Conservation (phyloP, 495 filamentous ascomycete species). For the Lasiosphaeria ovina region DNA sequence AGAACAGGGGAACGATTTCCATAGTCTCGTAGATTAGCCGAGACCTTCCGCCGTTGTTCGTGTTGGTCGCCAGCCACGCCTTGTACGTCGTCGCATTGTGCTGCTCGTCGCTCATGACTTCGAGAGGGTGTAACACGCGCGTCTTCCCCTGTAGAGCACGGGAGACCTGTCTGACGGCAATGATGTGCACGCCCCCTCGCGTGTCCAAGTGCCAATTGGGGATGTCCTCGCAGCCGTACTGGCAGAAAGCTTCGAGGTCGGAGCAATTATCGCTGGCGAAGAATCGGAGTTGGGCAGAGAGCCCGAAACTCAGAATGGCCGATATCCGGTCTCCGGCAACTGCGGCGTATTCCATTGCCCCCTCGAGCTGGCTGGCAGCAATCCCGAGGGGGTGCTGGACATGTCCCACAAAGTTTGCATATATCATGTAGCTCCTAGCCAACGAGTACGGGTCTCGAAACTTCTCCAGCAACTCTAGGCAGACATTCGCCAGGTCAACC, state of each 20-base stretch:
- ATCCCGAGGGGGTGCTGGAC: conserved; percentile 61
- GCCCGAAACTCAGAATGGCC: conserved; percentile 69
- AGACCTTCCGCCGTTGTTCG: conserved; percentile 50
- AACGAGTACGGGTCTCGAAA: conserved; percentile 67
- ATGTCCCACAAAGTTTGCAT: conserved; percentile 72
- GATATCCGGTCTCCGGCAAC: conserved; percentile 72
- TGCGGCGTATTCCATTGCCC: conserved; percentile 67
- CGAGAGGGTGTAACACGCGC: conserved; percentile 48
- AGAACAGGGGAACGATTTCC: conserved; percentile 67
- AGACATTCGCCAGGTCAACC: conserved; percentile 59
- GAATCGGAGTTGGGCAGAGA: conserved; percentile 67
- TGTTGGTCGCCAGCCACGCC: conserved; percentile 45
- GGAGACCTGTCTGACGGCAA: conserved; percentile 68
- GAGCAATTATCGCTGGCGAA: conserved; percentile 72
- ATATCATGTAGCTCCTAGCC: conserved; percentile 68
- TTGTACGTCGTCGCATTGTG: conserved; percentile 67
- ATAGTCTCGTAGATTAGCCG: conserved; percentile 70
- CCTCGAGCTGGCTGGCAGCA: conserved; percentile 61
- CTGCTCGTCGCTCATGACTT: conserved; percentile 68
- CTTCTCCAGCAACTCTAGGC: conserved; percentile 63
- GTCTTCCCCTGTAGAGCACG: conserved; percentile 86
- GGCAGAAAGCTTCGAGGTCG: conserved; percentile 72
- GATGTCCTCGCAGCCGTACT: conserved; percentile 72
- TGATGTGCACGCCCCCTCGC: conserved; percentile 73
- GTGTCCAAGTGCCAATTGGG: conserved; percentile 71